Percentiles rank a stretch among this genome's conserved stretches.
phyloP scores from a whole-genome alignment of 805 yeast species.

The Tetrapisispora namnaoensis region DNA sequence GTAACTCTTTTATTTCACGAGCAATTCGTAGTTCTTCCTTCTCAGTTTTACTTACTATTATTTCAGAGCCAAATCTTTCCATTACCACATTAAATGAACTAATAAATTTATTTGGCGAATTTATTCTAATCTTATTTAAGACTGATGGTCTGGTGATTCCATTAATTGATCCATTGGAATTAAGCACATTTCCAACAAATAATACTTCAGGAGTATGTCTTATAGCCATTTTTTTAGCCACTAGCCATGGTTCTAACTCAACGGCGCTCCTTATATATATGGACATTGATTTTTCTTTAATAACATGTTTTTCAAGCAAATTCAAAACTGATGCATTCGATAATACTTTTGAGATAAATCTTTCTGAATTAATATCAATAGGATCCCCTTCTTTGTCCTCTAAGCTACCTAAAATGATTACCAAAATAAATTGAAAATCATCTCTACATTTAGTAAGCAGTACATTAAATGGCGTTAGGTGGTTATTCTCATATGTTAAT shows the following conservation, averaged over 20 bases:
- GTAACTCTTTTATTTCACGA: constrained; percentile 50
- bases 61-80: constrained; percentile 51
- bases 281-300: constrained; percentile 31
- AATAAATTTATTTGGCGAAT: constrained; percentile 26
- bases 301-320: constrained; percentile 26
- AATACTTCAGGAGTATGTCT: constrained; percentile 47
- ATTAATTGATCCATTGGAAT: constrained; percentile 30
- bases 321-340: constrained; percentile 37
- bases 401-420: constrained; percentile 39
- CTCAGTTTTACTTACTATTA: constrained; percentile 49
- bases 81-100: constrained; percentile 34
- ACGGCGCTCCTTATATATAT: constrained; percentile 57
- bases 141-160: constrained; percentile 30
- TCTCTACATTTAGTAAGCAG: constrained; percentile 32
- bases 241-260: constrained; percentile 56
- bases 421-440: constrained; percentile 42
- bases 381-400: not conserved
- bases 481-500: not conserved
- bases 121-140: constrained; percentile 23
- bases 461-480: constrained; percentile 32
- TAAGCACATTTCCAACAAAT: constrained; percentile 46
- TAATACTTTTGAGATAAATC: constrained; percentile 37
- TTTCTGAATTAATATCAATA: constrained; percentile 27
- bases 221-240: constrained; percentile 46
- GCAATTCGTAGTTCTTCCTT: constrained; percentile 48